These are phyloP conservation scores for Simmondsia chinensis DNA, from an alignment of 148 eudicot genomes.

Conservation along the genomic window DNA sequence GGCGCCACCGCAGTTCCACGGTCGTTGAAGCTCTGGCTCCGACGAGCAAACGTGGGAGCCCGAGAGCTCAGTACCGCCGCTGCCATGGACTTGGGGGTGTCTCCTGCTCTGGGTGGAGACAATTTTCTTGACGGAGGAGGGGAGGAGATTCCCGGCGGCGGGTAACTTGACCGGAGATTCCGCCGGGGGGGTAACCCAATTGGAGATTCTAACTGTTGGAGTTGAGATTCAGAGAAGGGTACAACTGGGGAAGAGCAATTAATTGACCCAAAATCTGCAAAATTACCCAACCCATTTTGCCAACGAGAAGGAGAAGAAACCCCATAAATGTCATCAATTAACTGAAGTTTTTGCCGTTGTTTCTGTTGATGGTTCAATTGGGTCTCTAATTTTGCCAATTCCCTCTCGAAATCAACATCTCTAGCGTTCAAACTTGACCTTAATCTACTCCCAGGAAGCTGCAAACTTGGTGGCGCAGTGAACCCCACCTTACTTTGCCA, in stretches of 20 bases:
- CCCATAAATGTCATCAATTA: slow-evolving; percentile 34
- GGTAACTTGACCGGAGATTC: slow-evolving; percentile 40
- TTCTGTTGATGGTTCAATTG: slow-evolving; percentile 39
- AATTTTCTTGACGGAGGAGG: slow-evolving; percentile 32
- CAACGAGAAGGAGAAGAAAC: too few relatives aligned
- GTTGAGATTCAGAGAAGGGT: too few relatives aligned
- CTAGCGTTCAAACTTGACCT: slow-evolving; percentile 72
- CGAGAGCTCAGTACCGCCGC: slow-evolving; percentile 66
- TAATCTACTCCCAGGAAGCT: slow-evolving; percentile 70
- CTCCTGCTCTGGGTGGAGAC: slow-evolving; percentile 38
- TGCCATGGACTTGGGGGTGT: slow-evolving; percentile 39
- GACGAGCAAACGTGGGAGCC: slow-evolving; percentile 52
- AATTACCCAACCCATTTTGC: too few relatives aligned
- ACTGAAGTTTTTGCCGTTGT: slow-evolving; percentile 29
- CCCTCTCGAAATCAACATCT: slow-evolving; percentile 58
- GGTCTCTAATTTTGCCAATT: slow-evolving; percentile 37
- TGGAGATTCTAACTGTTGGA: slow-evolving; percentile 21
- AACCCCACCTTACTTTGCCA: slow-evolving; percentile 52
- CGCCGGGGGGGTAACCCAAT: slow-evolving; percentile 13
- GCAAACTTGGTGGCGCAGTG: slow-evolving; percentile 47
- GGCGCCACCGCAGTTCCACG: slow-evolving; percentile 24
- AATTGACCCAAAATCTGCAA: too few relatives aligned
- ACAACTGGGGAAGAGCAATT: slow-evolving; percentile 5
- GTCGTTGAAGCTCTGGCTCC: slow-evolving; percentile 80
- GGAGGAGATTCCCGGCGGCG: slow-evolving; percentile 22